A percentile compares a stretch with the other conserved stretches of the same genome.
Conservation (phyloP, 192 early-diverging fungal genomes). For the Coemansia sp. region DNA sequence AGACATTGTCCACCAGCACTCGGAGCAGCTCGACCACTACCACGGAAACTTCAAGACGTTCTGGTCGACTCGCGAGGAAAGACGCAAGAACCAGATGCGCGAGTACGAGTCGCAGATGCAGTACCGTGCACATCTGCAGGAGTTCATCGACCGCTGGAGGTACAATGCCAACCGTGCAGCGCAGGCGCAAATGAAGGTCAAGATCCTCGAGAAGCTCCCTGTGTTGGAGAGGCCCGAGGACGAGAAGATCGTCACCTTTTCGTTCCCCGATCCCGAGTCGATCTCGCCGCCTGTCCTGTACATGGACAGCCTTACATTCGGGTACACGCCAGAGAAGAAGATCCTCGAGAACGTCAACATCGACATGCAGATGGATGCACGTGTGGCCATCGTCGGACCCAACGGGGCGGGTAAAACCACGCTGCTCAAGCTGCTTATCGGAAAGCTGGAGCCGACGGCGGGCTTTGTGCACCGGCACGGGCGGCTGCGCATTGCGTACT, state of each 20-base stretch:
- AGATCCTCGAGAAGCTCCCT: slow-evolving; percentile 96
- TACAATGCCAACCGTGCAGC: slow-evolving; percentile 98
- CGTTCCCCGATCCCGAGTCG: slow-evolving; percentile 90
- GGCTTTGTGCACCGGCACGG: slow-evolving; percentile 91
- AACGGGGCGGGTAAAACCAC: slow-evolving; percentile 99
- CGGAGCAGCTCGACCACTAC: slow-evolving; percentile 91
- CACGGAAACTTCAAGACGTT: slow-evolving; percentile 93
- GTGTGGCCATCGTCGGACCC: slow-evolving; percentile 97
- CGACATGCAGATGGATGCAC: slow-evolving; percentile 95
- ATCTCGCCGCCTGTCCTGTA: slow-evolving; percentile 96
- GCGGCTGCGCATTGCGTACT: slow-evolving; percentile 88
- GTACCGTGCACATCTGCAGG: slow-evolving; percentile 93
- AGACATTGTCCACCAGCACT: slow-evolving; percentile 95
- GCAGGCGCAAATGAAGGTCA: slow-evolving; percentile 97
- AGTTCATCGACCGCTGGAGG: slow-evolving; percentile 98
- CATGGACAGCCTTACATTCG: slow-evolving; percentile 89
- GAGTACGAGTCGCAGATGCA: slow-evolving; percentile 97
- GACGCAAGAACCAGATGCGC: slow-evolving; percentile 83
- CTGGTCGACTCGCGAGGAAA: slow-evolving; percentile 85
- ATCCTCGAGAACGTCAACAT: slow-evolving; percentile 85
- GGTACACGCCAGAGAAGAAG: slow-evolving; percentile 74
- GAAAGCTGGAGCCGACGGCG: slow-evolving; percentile 70
- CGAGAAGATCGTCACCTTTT: slow-evolving; percentile 77
- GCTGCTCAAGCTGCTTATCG: slow-evolving; percentile 88
- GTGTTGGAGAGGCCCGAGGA: slow-evolving; percentile 84